A percentile compares a stretch with the other conserved stretches of the same genome.
phyloP scores from a whole-genome alignment of 1,284 basidiomycete species.

The Chalciporus piperatoides region DNA sequence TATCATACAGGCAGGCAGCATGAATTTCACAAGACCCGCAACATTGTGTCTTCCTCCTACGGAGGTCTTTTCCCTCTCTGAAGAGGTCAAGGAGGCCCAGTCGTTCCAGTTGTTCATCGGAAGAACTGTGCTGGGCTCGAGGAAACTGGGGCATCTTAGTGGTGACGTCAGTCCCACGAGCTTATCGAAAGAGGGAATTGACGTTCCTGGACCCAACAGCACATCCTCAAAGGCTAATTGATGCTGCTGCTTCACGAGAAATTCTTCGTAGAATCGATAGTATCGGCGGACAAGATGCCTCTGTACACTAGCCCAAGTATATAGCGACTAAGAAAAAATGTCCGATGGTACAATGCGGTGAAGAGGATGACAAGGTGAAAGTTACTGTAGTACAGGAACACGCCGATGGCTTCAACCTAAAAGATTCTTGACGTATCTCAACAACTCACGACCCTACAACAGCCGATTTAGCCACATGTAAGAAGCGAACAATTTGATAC shows the following conservation, averaged over 20 bases:
- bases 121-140: constrained; percentile 45
- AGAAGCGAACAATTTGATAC: constrained; percentile 28
- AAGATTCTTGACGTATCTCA: constrained; percentile 69
- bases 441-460: constrained; percentile 56
- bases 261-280: constrained; percentile 1
- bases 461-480: constrained; percentile 4
- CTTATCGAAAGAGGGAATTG: constrained; percentile 18
- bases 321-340: background rate
- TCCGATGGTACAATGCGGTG: background rate
- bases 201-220: constrained; percentile 31
- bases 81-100: constrained; percentile 44
- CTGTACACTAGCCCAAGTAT: background rate
- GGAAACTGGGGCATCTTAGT: constrained; percentile 48
- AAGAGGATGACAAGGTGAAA: background rate
- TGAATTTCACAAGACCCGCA: no score
- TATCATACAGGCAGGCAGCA: no score
- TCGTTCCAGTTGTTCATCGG: constrained; percentile 44
- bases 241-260: constrained; percentile 53
- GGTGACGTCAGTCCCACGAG: constrained; percentile 48
- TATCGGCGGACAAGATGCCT: background rate
- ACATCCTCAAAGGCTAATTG: constrained; percentile 61
- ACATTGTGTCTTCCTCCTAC: no score
- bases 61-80: no score
- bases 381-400: background rate
- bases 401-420: constrained; percentile 42